Evolutionary conservation across 768 basidiomycete species (phyloP), one percentile per base, ranked within the genome.

Genomic region (Panaeolus cyanescens): DNA sequence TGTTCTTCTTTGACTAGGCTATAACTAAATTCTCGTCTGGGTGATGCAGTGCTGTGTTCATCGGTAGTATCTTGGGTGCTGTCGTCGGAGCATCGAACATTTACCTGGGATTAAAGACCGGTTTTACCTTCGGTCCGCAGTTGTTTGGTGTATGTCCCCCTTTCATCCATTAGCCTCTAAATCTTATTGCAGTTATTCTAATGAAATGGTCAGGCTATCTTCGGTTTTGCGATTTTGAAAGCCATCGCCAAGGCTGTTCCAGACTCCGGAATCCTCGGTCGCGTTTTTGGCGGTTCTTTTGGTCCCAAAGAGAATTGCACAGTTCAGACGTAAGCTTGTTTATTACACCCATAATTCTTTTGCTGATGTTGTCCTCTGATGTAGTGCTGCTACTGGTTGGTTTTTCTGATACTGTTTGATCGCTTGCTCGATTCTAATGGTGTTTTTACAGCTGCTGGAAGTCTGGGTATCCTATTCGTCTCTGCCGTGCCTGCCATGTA

Each of bases 71-170:
- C 17, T 77, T 88, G 32, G 84, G 86, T 31, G 82, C 80, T 50
- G 64, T 87, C 66, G 83, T 88, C 28, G 81, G 83, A 55, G 84
- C 87, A 12, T 85, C 84, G 45, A 86, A 87, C 70, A 83, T 90
- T 62, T 88, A 90, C 70, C 83, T 88, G n/a, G 85, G 88, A 39
- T 71, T 89, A 59, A 88, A 89, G 74, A 88, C 87, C 1, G 87
- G 87, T 28, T 87, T 86, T 69, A 86, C 85, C 3, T 87, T 88
- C 69, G 87, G 86, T 31, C 83, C 85, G 22, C 83, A 85, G 59
- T 72, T 86, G 7, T 88, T 88, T 61, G 86, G 85, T 62, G 83
- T 50, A 50, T 3, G 45, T 50, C 45, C 45, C 22, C 45, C 30
- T 28, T 28, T 8, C 25, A 3, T 25, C 45, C 45, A 50, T 28